Evolutionary conservation across 352 stramenopile species (phyloP), one percentile per base, ranked within the genome.

Genomic region (Blastocystis sp.): DNA sequence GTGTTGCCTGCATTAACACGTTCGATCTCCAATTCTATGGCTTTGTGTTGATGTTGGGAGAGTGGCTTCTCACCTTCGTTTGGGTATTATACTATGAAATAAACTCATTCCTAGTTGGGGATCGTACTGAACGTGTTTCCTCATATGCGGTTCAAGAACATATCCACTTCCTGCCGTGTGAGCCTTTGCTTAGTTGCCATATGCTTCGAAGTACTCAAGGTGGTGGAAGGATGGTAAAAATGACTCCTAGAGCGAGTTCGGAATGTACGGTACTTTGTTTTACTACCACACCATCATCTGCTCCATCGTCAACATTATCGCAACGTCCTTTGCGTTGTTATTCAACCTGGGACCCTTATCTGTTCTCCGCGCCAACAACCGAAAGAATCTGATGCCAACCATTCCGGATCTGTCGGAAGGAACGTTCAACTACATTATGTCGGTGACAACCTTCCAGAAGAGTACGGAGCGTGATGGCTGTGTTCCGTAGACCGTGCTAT

Each of bases 361-460:
- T 38, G 71, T 81, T 9, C 43, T 81, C 28, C 71, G 71, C 34
- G 71, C 71, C 28, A 81, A 81, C 43, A 81, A 81, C 60, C 71
- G 71, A 24, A 81, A 81, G 24, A 81, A 81, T 28, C 57, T 81
- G 28, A 81, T 81, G 71, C 71, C 71, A 42, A 81, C 71, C 28
- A 81, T 81, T 81, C 71, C 71, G n/a, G 71, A 81, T 43, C 71
- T 81, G 38, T 81, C 71, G 3, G 71, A 81, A 65, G 43, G 71
- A 42, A 60, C 71, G 28, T 81, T 81, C 43, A 81, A 81, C 40
- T 81, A 81, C 54, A 81, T 81, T 38, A 81, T 81, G 71, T 81
- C 71, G 9, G 45, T 81, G 21, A 81, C 71, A 54, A 63, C 71
- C 7, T 81, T 81, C 54, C 48, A 81, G 28, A 81, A 81, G 71